Evolutionary conservation across 495 filamentous ascomycete species (phyloP), one percentile per base, ranked within the genome.

Genomic region (Gamarada debralockiae): DNA sequence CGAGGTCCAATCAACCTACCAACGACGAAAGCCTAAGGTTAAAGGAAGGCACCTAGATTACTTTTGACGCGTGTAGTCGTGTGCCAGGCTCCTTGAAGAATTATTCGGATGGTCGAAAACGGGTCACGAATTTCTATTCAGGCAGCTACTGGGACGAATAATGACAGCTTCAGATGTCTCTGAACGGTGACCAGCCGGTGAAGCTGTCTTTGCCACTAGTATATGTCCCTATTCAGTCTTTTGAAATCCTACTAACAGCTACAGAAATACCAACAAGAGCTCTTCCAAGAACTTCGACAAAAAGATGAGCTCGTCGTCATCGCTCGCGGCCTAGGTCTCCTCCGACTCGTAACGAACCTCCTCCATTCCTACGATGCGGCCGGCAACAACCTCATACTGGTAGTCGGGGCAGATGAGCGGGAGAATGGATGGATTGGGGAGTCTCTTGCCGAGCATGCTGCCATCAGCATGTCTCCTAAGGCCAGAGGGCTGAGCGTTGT

Each of bases 351-450:
- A 53, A 95, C 90, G 14, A 97, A 97, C 65, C 80, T 98, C 8
- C 81, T 98, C 29, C 95, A 98, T 66, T 90, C 91, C 18, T 96
- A 96, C 70, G 93, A 98, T 76, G 92, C 90, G 2, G 90, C 90
- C 6, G 93, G 95, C 4, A 92, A 92, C 68, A 97, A 96, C 65
- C 67, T 98, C 39, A 82, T 97, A 24, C 71, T 98, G 52, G 66
- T 98, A 37, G 81, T 97, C 31, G 89, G 89, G n/a, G 91, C 95
- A 23, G 86, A 92, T 53, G 90, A 97, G 24, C 80, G 89, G 50
- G 93, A 98, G 64, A 96, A 96, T 81, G 85, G 84, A 21, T 93
- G 90, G 90, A 87, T 95, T 53, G 90, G 90, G 53, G 89, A 93
- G 72, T 88, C 90, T 17, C 73, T 98, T 63, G 93, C 92, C 24